phyloP scores from a whole-genome alignment of 345 rosid genomes.

The Rhodamnia rubescens region DNA sequence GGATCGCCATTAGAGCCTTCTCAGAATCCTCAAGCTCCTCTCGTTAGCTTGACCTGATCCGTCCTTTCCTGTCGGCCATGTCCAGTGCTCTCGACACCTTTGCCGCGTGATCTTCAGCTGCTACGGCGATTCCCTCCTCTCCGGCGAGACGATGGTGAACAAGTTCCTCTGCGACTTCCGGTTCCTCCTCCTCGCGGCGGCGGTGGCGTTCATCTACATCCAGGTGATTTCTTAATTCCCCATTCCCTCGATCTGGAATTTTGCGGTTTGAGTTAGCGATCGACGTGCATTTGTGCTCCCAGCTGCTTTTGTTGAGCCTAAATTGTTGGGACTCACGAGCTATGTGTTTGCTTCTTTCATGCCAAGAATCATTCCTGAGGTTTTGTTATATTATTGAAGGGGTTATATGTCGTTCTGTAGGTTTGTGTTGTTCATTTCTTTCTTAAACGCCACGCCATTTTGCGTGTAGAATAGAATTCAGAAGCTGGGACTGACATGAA shows the following conservation, averaged over 20 bases:
- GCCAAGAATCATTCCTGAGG: background rate
- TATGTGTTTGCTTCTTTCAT: background rate
- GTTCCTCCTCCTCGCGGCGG: slow-evolving; percentile 70
- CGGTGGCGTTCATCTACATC: slow-evolving; percentile 59
- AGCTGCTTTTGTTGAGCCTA: background rate
- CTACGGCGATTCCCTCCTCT: background rate
- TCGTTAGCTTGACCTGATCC: background rate
- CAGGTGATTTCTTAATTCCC: slow-evolving; percentile 31
- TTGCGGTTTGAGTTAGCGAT: background rate
- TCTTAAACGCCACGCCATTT: background rate
- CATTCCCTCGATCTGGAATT: background rate
- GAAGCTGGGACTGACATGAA: background rate
- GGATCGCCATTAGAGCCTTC: background rate
- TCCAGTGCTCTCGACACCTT: background rate
- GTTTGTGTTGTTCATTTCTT: background rate
- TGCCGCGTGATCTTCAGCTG: background rate
- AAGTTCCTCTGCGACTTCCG: slow-evolving; percentile 53
- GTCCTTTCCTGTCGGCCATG: background rate
- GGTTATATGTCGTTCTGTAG: background rate
- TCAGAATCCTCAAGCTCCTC: background rate
- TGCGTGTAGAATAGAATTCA: background rate
- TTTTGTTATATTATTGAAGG: background rate
- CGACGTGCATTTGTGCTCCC: background rate
- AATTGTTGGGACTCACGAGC: background rate
- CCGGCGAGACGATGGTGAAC: background rate